phyloP scores from a whole-genome alignment of 164 flowering plant genomes.

The Brasenia schreberi region DNA sequence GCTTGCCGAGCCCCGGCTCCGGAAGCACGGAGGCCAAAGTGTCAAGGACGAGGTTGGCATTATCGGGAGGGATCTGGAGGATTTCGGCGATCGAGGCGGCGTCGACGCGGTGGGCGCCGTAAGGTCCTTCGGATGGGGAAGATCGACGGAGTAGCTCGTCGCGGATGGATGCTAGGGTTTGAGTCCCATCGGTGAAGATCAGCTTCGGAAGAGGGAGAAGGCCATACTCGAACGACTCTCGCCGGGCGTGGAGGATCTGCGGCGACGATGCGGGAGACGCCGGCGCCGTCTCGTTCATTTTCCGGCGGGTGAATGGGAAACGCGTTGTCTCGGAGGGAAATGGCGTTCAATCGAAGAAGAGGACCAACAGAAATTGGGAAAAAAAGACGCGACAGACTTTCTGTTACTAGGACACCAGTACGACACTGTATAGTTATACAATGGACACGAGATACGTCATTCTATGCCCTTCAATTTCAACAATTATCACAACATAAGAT shows the following conservation, averaged over 20 bases:
- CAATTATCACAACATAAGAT: too few relatives aligned
- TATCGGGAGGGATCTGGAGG: conserved; percentile 70
- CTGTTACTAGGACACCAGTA: background rate
- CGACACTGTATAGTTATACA: background rate
- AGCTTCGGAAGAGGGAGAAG: conserved; percentile 84
- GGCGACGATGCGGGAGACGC: conserved; percentile 15
- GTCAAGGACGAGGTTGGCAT: conserved; percentile 66
- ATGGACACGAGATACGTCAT: background rate
- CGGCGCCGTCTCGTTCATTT: conserved; percentile 15
- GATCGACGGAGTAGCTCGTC: conserved; percentile 22
- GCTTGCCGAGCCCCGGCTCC: conserved; percentile 7
- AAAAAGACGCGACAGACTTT: too few relatives aligned
- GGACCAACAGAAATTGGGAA: too few relatives aligned
- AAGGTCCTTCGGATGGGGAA: background rate
- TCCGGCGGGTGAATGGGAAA: background rate
- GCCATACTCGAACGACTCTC: conserved; percentile 93
- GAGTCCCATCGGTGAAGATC: conserved; percentile 63
- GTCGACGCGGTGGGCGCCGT: conserved; percentile 18
- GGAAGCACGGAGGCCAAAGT: conserved; percentile 61
- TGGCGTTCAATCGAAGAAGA: background rate
- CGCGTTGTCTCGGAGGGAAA: background rate
- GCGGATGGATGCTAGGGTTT: conserved; percentile 50
- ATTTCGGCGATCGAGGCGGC: conserved; percentile 34
- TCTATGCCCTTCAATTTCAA: too few relatives aligned
- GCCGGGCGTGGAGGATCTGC: conserved; percentile 31